Base-by-base conservation (phyloP, 2,329 filamentous ascomycete genomes). In the Colletotrichum liaoningense region DNA sequence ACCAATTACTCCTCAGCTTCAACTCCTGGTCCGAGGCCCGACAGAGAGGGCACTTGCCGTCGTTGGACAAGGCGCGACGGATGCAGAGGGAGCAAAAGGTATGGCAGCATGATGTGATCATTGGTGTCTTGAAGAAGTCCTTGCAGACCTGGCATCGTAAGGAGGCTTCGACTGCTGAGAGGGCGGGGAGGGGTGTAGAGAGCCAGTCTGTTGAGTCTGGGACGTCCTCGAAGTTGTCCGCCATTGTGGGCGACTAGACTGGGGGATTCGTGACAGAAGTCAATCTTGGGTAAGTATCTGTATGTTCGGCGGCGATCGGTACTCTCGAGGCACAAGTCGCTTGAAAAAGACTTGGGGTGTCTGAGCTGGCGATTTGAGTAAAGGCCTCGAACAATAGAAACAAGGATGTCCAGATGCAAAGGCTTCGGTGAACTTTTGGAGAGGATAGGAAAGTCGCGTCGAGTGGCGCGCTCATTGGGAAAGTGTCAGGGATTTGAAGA, bases 11-110 rank as follows among this genome's bases (percentile, higher is more conserved):
- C 72, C 95, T 89, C 77, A 99, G 81, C 81, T 94, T 97, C 74
- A 94, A 89, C 80, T 96, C 95, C 81, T 98, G 95, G 77, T 97
- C 94, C 1, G 86, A 83, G 6, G 90, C 86, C 64, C 95, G 92
- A 83, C 97, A 99, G 1, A 94, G 87, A 0, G 97, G 97, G 78
- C 97, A 99, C 82, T 93, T 95, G 9, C 95, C 94, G 76, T 98
- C 95, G 38, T 90, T 89, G 2, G 93, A 92, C 1, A 99, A 88
- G 74, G 94, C 95, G 75, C 95, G 89, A 35, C 97, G 93, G 81
- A 99, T 98, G 82, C 97, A 99, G 67, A 97, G 86, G 7, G 96
- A 98, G 87, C 97, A 99, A 80, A 99, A 99, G 0, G 97, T 98
- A 81, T 99, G 97, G 67, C 91, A 93, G 84, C 97, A 99, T 1